Conservation (phyloP, 768 basidiomycete species). For the Pholiota conissans region DNA sequence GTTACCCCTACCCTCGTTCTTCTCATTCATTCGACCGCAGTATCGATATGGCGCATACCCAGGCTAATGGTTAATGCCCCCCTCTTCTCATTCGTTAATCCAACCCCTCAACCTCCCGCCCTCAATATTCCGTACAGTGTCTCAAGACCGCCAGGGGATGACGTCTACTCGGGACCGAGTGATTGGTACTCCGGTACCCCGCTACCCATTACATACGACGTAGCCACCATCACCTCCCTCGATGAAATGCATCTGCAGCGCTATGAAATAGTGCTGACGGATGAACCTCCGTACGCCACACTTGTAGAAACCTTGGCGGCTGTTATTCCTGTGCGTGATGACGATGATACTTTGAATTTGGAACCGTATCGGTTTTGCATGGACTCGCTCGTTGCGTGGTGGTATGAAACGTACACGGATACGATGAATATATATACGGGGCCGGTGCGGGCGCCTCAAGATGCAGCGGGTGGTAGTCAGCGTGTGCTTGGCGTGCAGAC, state of each 20-base stretch:
- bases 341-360: background rate
- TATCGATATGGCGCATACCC: slow-evolving; percentile 15
- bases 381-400: slow-evolving; percentile 1
- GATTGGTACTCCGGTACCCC: slow-evolving; percentile 18
- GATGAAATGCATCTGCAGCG: background rate
- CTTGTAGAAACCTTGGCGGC: background rate
- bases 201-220: slow-evolving; percentile 5
- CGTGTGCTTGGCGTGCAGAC: background rate
- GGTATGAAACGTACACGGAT: background rate
- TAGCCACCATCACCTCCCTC: background rate
- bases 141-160: background rate
- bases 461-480: background rate
- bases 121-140: slow-evolving; percentile 1
- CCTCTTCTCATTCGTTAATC: slow-evolving; percentile 1
- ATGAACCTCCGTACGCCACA: background rate
- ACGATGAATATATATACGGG: background rate
- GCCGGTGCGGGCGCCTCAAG: background rate
- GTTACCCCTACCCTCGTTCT: slow-evolving; percentile 6
- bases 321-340: background rate
- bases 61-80: background rate
- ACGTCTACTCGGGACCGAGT: slow-evolving; percentile 10
- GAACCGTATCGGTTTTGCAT: slow-evolving; percentile 2
- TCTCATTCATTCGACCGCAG: slow-evolving; percentile 5
- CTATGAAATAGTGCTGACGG: background rate
- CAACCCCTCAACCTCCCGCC: background rate